Evolutionary conservation across 2,329 filamentous ascomycete species (phyloP), one percentile per base, ranked within the genome.

Genomic region (Paraphaeosphaeria sporulosa): DNA sequence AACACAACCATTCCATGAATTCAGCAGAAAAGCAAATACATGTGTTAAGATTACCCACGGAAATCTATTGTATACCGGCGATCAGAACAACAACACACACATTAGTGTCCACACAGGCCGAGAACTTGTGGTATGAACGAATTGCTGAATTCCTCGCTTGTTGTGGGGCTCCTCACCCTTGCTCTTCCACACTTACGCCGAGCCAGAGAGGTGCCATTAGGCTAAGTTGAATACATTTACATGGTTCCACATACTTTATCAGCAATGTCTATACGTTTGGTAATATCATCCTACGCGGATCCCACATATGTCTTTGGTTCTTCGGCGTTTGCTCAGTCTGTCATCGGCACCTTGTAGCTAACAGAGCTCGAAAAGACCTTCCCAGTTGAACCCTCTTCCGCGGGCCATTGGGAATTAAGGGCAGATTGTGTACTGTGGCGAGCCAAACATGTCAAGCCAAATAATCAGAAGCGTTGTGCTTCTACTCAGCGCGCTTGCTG

Each of bases 91-190:
- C 25, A 27, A 27, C 3, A 27, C 25, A 27, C 25, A 27, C 25
- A 27, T 27, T 27, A 27, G 25, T 27, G 25, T 27, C 25, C 25
- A 27, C 25, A 3, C 6, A 27, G 25, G 25, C 25, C 3, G 25
- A 27, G 25, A 27, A 27, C 25, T 27, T 27, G 25, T 27, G 25
- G 25, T 27, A 27, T 27, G 25, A 27, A 4, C 25, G 25, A 6
- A 27, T 27, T 27, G 25, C 25, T 27, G 25, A 17, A 15, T 15
- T 3, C 13, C 36, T 44, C 44, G 21, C 44, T n/a, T 10, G 4
- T 30, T 47, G 44, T 47, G 44, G 44, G 44, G 44, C 44, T 30
- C 44, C 27, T 30, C 12, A 30, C 27, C 44, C 44, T 30, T 47
- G 15, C 4, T 47, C 23, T 30, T 47, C 44, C 44, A 47, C 23